Base-by-base conservation (phyloP, 345 rosid species). In the Populus davidiana region DNA sequence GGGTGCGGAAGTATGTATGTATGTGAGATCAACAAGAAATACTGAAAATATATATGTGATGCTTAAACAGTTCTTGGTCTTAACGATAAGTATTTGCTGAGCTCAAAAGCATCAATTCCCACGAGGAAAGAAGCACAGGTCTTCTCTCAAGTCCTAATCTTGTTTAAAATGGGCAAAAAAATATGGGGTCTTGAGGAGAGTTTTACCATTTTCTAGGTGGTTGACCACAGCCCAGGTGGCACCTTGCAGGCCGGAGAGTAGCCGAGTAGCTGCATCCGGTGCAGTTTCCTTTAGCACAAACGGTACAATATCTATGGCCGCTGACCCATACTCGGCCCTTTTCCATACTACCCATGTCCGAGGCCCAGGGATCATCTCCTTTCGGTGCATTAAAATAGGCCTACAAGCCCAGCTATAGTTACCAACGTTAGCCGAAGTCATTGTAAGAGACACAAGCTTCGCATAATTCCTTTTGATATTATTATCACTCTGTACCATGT, bases 241-340 rank as follows among this genome's bases (percentile, higher is more conserved):
- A 78, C 36, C 56, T 75, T 8, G 64, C 8, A 2, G 76, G 85
- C 27, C 85, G 50, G 56, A 36, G 75, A 1, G 79, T 82, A 2
- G 69, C 81, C 1, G 69, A 65, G 54, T 82, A 82, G 31, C 38
- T 31, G 39, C 85, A 82, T 2, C 72, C 79, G 43, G 10, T 78
- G 76, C 81, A 78, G 35, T 78, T 78, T 21, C 85, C 85, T n/a
- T 31, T 35, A 18, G 82, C 82, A 35, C 36, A 4, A 29, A 61
- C 44, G 13, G 35, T 75, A 77, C 82, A 82, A 14, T 78, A 82
- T 71, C 85, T 72, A 8, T 75, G 62, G 11, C 85, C 79, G 49
- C 78, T 75, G 59, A 75, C 71, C 85, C 82, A 78, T 13, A 39
- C 67, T 67, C 78, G 85, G 8, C 82, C 85, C 49, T 82, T 75